Evolutionary conservation across 371 early-diverging fungal species (phyloP), one percentile per base, ranked within the genome.

Genomic region (Furculomyces boomerangus): DNA sequence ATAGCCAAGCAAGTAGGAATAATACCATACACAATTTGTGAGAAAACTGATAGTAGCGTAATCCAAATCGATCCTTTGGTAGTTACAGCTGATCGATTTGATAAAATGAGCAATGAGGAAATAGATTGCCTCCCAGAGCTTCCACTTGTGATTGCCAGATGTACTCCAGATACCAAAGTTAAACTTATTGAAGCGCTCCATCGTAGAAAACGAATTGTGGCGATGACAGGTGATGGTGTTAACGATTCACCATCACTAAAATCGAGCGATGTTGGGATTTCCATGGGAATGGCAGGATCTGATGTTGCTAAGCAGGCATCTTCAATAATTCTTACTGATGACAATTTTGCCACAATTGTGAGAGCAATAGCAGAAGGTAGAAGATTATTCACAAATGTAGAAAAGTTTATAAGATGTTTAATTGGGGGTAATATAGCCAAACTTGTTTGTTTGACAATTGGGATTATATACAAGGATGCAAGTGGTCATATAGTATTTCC

Each of bases 211-310:
- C 72, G 50, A 87, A 95, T 68, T 86, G 95, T 71, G 82, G 92
- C 89, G 22, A 90, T 97, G 91, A 81, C 93, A 13, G 99, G 99
- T 28, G 99, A 99, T 68, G 99, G 99, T 26, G 88, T 96, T 60
- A 98, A 98, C 66, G 98, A 99, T 66, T 89, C 92, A 18, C 93
- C 94, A 2, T 91, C 94, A n/a, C 70, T 98, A 31, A 92, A 88
- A 18, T 81, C 82, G 45, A 80, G 93, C n/a, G 84, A 94, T 60
- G 73, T 99, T 24, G 98, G 99, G 13, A 85, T 98, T 54, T 87
- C 97, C 1, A 66, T 98, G 27, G 83, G 86, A 26, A 10, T 45
- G 45, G 57, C 66, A 22, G 70, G 64, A 16, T 79, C 78, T 14
- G 84, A 86, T 59, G 83, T 83, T 3, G 83, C 86, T 30, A 84